These are phyloP conservation scores for Circinella umbellata DNA, from an alignment of 371 early-diverging fungal genomes.

Conservation along the genomic window DNA sequence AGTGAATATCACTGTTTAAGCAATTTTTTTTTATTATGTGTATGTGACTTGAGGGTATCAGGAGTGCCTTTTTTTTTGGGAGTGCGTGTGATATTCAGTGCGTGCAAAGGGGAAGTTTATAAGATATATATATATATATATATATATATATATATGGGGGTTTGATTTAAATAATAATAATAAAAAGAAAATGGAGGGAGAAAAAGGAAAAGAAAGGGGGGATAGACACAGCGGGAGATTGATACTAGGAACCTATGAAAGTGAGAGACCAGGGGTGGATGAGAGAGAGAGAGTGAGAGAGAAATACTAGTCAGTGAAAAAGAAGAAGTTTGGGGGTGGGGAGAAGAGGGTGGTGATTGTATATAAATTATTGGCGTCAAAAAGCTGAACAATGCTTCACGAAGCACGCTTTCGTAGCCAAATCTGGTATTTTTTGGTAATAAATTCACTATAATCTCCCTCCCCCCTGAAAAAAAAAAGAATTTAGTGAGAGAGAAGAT, in stretches of 20 bases:
- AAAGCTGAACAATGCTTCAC: constrained; percentile 1
- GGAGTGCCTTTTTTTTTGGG: background rate
- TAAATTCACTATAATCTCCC: background rate
- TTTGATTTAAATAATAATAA: too few relatives aligned
- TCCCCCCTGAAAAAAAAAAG: background rate
- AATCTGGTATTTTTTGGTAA: constrained; percentile 1
- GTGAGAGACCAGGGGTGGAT: too few relatives aligned
- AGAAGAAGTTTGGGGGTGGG: too few relatives aligned
- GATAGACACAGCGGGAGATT: background rate
- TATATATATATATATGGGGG: too few relatives aligned
- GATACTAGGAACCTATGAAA: background rate
- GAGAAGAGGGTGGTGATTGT: too few relatives aligned
- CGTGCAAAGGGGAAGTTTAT: background rate
- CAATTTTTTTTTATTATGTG: background rate
- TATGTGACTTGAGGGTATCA: background rate
- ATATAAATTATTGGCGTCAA: background rate
- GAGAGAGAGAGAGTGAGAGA: too few relatives aligned
- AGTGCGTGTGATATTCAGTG: background rate
- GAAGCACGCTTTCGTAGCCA: background rate
- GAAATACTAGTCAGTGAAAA: background rate
- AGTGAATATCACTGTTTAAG: background rate
- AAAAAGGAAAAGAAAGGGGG: too few relatives aligned
- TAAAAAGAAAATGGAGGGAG: too few relatives aligned
- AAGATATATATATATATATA: too few relatives aligned
- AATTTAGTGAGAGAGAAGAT: background rate